A percentile compares a stretch with the other conserved stretches of the same genome.
Evolutionary conservation across 202 grass and related monocot genomes (phyloP).

Genomic region (Elaeis oleifera): DNA sequence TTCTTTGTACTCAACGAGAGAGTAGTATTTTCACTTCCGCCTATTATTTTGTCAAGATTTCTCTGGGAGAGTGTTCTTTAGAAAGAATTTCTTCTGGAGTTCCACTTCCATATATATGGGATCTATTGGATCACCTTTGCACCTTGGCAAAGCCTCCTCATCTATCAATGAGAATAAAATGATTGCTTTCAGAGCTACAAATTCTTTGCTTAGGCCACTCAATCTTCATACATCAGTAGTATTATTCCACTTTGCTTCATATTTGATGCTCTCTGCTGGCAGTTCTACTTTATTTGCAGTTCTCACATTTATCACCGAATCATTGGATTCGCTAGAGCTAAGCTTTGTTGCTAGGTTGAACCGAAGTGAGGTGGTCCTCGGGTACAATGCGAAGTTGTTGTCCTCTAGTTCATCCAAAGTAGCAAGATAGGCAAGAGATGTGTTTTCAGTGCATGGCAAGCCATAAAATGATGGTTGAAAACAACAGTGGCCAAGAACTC

Average conservation of each 20-base stretch:
- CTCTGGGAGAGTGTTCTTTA: no score
- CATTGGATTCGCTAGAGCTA: background rate
- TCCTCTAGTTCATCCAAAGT: no score
- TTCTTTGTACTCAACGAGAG: no score
- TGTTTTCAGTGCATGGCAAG: constrained; percentile 74
- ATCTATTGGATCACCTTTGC: no score
- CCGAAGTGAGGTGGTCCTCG: no score
- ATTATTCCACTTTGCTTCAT: constrained; percentile 16
- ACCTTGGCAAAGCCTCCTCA: constrained; percentile 52
- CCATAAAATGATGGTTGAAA: constrained; percentile 70
- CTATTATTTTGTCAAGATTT: no score
- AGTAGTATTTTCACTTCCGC: no score
- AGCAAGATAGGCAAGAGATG: constrained; percentile 34
- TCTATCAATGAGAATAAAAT: constrained; percentile 58
- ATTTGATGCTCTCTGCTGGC: constrained; percentile 14
- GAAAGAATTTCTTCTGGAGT: no score
- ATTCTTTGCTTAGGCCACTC: constrained; percentile 70
- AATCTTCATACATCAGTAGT: constrained; percentile 23
- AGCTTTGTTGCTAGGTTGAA: no score
- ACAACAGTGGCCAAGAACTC: constrained; percentile 7
- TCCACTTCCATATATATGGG: no score
- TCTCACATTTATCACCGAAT: constrained; percentile 25
- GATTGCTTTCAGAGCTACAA: constrained; percentile 51
- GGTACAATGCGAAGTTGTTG: no score
- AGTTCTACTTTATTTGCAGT: constrained; percentile 11